phyloP scores from a whole-genome alignment of 495 filamentous ascomycete species.

The Aspergillus funiculosus region DNA sequence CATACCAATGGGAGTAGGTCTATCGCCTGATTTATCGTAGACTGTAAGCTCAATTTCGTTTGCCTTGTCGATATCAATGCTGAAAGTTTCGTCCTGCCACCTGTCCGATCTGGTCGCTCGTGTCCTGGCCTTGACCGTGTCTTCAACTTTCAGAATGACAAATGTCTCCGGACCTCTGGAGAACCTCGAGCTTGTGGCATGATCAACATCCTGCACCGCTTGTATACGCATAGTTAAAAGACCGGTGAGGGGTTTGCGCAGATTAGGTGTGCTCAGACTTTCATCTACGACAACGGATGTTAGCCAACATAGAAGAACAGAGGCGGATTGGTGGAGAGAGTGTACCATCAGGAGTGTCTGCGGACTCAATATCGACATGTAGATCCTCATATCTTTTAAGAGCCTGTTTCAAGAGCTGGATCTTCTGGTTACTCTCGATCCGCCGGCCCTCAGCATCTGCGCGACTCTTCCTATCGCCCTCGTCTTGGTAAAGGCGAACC shows the following conservation, averaged over 20 bases:
- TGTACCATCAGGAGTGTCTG: slow-evolving; percentile 80
- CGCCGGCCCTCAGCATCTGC: slow-evolving; percentile 83
- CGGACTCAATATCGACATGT: slow-evolving; percentile 85
- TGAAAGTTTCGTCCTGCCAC: slow-evolving; percentile 88
- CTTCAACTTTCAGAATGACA: slow-evolving; percentile 93
- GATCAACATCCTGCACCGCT: slow-evolving; percentile 90
- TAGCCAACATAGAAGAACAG: not conserved
- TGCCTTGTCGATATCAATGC: slow-evolving; percentile 90
- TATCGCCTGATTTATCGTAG: slow-evolving; percentile 86
- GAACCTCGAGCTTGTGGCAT: slow-evolving; percentile 81
- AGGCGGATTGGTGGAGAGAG: not conserved
- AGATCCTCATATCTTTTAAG: slow-evolving; percentile 96
- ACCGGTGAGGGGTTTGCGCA: slow-evolving; percentile 88
- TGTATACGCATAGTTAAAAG: slow-evolving; percentile 80
- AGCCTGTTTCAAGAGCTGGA: slow-evolving; percentile 89
- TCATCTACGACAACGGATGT: slow-evolving; percentile 59
- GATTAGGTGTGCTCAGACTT: slow-evolving; percentile 88
- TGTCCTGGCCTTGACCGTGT: slow-evolving; percentile 83
- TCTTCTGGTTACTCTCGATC: slow-evolving; percentile 96
- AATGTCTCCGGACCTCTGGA: slow-evolving; percentile 89
- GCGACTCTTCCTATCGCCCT: slow-evolving; percentile 94
- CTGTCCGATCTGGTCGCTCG: slow-evolving; percentile 77
- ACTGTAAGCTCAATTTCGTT: slow-evolving; percentile 98
- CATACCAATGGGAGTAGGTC: slow-evolving; percentile 88
- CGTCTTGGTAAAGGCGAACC: slow-evolving; percentile 94